Evolutionary conservation across 345 rosid species (phyloP).

Genomic region (Turnera subulata): DNA sequence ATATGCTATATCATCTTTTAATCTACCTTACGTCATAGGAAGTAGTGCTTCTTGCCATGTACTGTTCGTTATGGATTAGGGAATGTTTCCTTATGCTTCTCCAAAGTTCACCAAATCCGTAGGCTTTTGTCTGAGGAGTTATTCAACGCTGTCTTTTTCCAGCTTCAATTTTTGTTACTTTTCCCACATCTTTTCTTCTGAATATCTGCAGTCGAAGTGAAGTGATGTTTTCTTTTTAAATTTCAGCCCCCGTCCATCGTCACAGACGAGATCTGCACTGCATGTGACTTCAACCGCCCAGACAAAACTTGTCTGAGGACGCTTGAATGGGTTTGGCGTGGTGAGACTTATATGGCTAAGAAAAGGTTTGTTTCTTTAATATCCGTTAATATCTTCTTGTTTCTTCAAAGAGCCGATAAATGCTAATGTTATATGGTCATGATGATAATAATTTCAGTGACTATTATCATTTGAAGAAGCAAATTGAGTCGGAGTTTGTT

Average conservation of each 20-base stretch:
- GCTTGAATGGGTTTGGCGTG: constrained; percentile 99
- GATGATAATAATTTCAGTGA: constrained; percentile 51
- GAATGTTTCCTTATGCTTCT: too few species aligned
- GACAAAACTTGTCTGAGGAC: constrained; percentile 87
- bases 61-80: too few species aligned
- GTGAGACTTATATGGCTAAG: constrained; percentile 81
- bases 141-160: too few species aligned
- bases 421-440: constrained; percentile 20
- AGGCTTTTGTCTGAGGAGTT: too few species aligned
- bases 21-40: too few species aligned
- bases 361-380: constrained; percentile 59
- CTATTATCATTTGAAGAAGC: constrained; percentile 88
- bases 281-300: constrained; percentile 96
- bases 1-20: neutral
- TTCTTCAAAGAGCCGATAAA: constrained; percentile 10
- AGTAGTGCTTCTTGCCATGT: too few species aligned
- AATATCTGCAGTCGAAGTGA: constrained; percentile 1
- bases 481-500: constrained; percentile 86
- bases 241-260: constrained; percentile 93
- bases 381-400: constrained; percentile 5
- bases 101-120: neutral
- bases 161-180: neutral
- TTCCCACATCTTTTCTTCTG: neutral
- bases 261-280: constrained; percentile 85
- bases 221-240: constrained; percentile 22